Evolutionary conservation across 129 eudicot genomes (phyloP).

Genomic region (Flaveria bidentis): DNA sequence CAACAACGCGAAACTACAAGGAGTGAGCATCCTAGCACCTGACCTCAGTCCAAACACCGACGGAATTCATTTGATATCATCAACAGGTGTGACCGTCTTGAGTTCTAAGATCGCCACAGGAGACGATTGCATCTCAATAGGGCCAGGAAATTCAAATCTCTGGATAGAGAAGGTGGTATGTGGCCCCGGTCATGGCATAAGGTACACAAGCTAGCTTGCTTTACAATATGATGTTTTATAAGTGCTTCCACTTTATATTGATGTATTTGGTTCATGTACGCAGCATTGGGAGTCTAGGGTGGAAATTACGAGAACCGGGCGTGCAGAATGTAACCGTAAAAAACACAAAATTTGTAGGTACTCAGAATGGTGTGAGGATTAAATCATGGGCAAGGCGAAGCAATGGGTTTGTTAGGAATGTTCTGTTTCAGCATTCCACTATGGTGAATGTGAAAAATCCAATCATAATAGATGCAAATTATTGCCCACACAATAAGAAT

Average conservation of each 20-base stretch:
- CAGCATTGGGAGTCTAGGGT: constrained; percentile 47
- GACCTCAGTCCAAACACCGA: constrained; percentile 42
- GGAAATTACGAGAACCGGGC: constrained; percentile 31
- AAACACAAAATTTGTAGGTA: constrained; percentile 27
- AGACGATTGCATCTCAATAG: constrained; percentile 46
- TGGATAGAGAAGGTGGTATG: constrained; percentile 42
- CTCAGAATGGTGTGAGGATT: constrained; percentile 39
- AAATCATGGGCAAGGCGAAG: constrained; percentile 50
- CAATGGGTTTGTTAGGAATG: constrained; percentile 39
- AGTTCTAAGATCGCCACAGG: constrained; percentile 37
- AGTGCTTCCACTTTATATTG: not conserved
- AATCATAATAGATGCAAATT: constrained; percentile 35
- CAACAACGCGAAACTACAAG: constrained; percentile 27
- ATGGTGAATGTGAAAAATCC: constrained; percentile 43
- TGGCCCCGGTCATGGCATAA: constrained; percentile 59
- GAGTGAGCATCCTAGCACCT: constrained; percentile 37
- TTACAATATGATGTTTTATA: not conserved
- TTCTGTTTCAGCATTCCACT: constrained; percentile 37
- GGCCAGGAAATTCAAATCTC: constrained; percentile 36
- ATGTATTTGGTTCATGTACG: not conserved
- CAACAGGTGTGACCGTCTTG: constrained; percentile 30
- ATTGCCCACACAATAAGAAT: constrained; percentile 22
- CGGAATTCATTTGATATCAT: constrained; percentile 37
- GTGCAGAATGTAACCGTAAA: constrained; percentile 35
- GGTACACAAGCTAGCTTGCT: constrained; percentile 25